Evolutionary conservation across 768 basidiomycete species (phyloP).

Genomic region (Mycena olivaceomarginata): DNA sequence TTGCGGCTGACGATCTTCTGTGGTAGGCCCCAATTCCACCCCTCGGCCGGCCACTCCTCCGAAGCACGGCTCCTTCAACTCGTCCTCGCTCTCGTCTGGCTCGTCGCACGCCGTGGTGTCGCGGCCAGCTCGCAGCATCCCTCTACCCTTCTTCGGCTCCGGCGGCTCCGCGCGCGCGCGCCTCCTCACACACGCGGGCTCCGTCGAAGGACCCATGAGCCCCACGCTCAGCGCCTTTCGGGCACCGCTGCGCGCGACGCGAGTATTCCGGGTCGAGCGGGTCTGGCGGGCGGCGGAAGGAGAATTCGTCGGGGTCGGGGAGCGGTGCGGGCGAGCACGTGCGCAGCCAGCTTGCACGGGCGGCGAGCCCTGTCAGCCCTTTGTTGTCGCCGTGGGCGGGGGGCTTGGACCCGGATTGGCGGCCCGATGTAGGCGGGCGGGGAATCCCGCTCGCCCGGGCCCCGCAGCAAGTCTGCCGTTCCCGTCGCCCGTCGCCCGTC

Average conservation of each 20-base stretch:
- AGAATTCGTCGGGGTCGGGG: slow-evolving; percentile 5
- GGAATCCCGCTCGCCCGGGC: not conserved
- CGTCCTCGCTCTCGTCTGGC: slow-evolving; percentile 38
- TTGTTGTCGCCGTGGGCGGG: slow-evolving; percentile 41
- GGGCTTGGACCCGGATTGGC: slow-evolving; percentile 45
- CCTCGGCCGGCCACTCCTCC: slow-evolving; percentile 15
- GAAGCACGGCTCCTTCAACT: slow-evolving; percentile 45
- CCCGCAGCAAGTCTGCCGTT: not conserved
- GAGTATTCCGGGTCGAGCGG: slow-evolving; percentile 35
- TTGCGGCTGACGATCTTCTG: not conserved
- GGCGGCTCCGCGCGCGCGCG: slow-evolving; percentile 30
- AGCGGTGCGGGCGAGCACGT: not conserved
- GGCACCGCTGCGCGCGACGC: slow-evolving; percentile 18
- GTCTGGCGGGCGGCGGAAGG: slow-evolving; percentile 25
- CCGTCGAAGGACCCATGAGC: slow-evolving; percentile 42
- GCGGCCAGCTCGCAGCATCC: slow-evolving; percentile 22
- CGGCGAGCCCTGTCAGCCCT: slow-evolving; percentile 37
- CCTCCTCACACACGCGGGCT: slow-evolving; percentile 25
- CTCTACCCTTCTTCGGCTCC: slow-evolving; percentile 38
- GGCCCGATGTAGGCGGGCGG: slow-evolving; percentile 28
- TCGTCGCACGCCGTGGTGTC: slow-evolving; percentile 16
- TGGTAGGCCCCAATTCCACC: slow-evolving; percentile 36
- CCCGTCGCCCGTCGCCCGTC: not conserved
- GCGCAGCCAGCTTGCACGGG: slow-evolving; percentile 11
- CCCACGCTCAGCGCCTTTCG: slow-evolving; percentile 43